A percentile compares a stretch with the other conserved stretches of the same genome.
phyloP scores from a whole-genome alignment of 306 rosid genomes.

The Cucurbita argyrosperma region DNA sequence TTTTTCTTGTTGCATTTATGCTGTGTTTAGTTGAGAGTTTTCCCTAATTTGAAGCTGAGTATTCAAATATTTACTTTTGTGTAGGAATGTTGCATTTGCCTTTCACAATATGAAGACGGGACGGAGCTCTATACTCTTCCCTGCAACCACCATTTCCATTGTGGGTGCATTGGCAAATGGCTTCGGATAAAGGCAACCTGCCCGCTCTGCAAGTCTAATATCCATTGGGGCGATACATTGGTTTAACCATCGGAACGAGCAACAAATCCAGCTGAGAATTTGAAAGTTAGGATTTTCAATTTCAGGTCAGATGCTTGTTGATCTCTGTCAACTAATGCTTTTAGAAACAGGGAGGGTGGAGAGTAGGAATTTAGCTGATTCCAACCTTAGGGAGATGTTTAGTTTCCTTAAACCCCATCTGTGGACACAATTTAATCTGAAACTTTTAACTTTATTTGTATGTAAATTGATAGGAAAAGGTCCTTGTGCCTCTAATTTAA shows the following conservation, averaged over 20 bases:
- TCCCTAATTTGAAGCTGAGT: conserved; percentile 4
- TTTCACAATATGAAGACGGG: conserved; percentile 51
- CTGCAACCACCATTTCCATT: conserved; percentile 74
- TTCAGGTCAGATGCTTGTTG: conserved; percentile 3
- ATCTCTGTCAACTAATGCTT: conserved; percentile 5
- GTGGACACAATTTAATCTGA: neutral
- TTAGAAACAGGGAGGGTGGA: neutral
- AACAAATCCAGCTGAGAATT: neutral
- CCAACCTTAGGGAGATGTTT: neutral
- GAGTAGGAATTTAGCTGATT: neutral
- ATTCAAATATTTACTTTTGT: neutral
- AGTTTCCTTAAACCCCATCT: conserved; percentile 1
- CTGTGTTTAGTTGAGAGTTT: neutral
- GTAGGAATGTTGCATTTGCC: conserved; percentile 83
- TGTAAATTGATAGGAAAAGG: conserved; percentile 6
- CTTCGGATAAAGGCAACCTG: conserved; percentile 69
- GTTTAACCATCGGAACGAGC: conserved; percentile 27
- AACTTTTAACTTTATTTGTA: neutral
- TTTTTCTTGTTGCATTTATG: neutral
- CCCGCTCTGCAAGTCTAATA: conserved; percentile 70
- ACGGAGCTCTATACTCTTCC: conserved; percentile 61
- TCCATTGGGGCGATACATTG: conserved; percentile 51
- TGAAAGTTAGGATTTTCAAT: neutral
- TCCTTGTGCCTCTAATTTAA: neutral
- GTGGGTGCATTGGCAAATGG: conserved; percentile 77